Percentiles rank a stretch among this genome's conserved stretches.
Conservation (phyloP, 2,329 filamentous ascomycete genomes). For the Cladorrhinum sp. region DNA sequence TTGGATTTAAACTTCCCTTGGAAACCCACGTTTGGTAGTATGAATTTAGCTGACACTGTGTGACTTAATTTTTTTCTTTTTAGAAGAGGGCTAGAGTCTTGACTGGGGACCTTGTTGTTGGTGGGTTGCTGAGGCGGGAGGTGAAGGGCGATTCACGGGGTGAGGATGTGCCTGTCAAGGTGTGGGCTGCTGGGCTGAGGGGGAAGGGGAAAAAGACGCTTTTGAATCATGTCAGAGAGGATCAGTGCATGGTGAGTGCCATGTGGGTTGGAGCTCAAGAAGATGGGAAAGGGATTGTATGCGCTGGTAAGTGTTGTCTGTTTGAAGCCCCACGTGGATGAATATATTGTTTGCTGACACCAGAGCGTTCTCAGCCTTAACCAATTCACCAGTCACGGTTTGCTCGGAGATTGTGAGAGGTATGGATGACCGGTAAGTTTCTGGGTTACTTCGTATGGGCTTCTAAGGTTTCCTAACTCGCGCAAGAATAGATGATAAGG, state of each 20-base stretch:
- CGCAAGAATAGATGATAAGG: neutral
- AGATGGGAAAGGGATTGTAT: conserved; percentile 18
- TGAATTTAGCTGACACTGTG: too few relatives aligned
- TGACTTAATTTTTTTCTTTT: neutral
- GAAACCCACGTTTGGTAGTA: too few relatives aligned
- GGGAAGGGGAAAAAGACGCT: conserved; percentile 41
- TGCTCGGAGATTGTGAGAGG: too few relatives aligned
- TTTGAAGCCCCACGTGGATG: too few relatives aligned
- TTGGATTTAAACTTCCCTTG: too few relatives aligned
- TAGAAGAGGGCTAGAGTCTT: neutral
- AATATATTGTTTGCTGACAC: too few relatives aligned
- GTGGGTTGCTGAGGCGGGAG: neutral
- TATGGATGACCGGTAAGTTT: conserved; percentile 39
- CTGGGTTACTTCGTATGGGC: too few relatives aligned
- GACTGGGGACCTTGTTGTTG: neutral
- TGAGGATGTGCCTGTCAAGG: neutral
- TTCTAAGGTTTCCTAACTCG: conserved; percentile 26
- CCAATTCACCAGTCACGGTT: too few relatives aligned
- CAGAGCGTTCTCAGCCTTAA: too few relatives aligned
- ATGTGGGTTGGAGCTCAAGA: conserved; percentile 21
- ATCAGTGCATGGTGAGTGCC: neutral
- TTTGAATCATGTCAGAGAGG: conserved; percentile 27
- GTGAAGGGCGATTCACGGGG: neutral
- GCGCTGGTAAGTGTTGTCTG: conserved; percentile 35
- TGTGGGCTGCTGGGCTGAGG: conserved; percentile 37